Conservation (phyloP, 129 eudicot genomes). For the Glebionis coronaria region DNA sequence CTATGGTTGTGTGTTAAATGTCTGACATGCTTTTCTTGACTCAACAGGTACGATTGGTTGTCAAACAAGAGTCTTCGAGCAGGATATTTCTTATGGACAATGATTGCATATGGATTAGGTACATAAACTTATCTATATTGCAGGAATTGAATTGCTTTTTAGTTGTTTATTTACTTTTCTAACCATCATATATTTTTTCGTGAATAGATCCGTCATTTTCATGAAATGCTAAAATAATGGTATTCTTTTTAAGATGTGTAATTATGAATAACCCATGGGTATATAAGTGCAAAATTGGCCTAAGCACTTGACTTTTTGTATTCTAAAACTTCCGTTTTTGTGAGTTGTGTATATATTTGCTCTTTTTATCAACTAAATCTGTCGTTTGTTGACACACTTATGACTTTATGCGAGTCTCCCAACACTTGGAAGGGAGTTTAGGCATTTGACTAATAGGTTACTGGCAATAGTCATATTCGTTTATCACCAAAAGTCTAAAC, state of each 20-base stretch:
- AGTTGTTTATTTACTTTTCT: neutral
- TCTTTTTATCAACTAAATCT: neutral
- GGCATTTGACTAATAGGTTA: no score
- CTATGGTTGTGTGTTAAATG: neutral
- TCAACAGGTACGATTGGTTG: constrained; percentile 87
- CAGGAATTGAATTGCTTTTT: neutral
- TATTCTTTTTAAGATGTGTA: neutral
- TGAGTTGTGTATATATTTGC: neutral
- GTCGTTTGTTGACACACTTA: no score
- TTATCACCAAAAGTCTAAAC: no score
- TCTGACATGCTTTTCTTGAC: constrained; percentile 21
- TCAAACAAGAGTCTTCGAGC: constrained; percentile 66
- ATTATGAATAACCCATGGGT: neutral
- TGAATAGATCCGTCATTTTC: neutral
- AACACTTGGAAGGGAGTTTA: no score
- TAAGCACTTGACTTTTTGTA: neutral
- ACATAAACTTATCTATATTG: constrained; percentile 13
- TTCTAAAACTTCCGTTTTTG: neutral
- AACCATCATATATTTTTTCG: neutral
- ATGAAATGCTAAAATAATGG: neutral
- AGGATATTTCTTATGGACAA: constrained; percentile 90
- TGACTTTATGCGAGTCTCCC: no score
- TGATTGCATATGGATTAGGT: constrained; percentile 95
- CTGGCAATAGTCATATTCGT: no score
- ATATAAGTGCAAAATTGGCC: constrained; percentile 1